phyloP scores from a whole-genome alignment of 2,329 filamentous ascomycete species.

The Alternaria alternata region DNA sequence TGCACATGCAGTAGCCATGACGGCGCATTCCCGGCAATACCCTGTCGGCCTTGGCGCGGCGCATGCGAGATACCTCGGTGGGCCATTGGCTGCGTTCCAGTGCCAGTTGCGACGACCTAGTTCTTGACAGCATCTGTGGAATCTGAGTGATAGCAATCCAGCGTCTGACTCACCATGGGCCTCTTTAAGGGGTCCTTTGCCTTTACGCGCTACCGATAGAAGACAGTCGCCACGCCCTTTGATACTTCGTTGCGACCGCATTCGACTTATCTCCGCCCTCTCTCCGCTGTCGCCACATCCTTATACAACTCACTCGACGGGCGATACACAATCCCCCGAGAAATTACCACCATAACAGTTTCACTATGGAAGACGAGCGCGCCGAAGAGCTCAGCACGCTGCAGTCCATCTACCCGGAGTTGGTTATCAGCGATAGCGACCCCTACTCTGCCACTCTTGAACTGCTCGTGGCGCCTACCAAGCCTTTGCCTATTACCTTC shows the following conservation, averaged over 20 bases:
- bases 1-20: slow-evolving; percentile 7
- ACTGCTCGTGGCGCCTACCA: slow-evolving; percentile 63
- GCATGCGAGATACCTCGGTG: slow-evolving; percentile 2
- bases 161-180: slow-evolving; percentile 27
- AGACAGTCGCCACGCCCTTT: slow-evolving; percentile 27
- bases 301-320: background rate
- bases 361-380: slow-evolving; percentile 62
- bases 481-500: slow-evolving; percentile 54
- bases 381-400: slow-evolving; percentile 67
- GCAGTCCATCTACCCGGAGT: slow-evolving; percentile 69
- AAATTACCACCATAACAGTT: slow-evolving; percentile 36
- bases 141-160: background rate
- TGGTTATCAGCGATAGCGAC: slow-evolving; percentile 57
- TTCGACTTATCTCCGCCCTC: slow-evolving; percentile 21
- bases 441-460: slow-evolving; percentile 61
- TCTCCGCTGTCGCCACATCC: slow-evolving; percentile 14
- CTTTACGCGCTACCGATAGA: slow-evolving; percentile 20
- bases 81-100: background rate
- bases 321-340: background rate
- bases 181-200: slow-evolving; percentile 19
- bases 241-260: slow-evolving; percentile 1
- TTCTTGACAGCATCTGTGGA: background rate
- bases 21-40: slow-evolving; percentile 10
- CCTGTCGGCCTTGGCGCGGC: slow-evolving; percentile 14
- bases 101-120: background rate